Base-by-base conservation (phyloP, 2,329 filamentous ascomycete species). In the Scedosporium dehoogii region DNA sequence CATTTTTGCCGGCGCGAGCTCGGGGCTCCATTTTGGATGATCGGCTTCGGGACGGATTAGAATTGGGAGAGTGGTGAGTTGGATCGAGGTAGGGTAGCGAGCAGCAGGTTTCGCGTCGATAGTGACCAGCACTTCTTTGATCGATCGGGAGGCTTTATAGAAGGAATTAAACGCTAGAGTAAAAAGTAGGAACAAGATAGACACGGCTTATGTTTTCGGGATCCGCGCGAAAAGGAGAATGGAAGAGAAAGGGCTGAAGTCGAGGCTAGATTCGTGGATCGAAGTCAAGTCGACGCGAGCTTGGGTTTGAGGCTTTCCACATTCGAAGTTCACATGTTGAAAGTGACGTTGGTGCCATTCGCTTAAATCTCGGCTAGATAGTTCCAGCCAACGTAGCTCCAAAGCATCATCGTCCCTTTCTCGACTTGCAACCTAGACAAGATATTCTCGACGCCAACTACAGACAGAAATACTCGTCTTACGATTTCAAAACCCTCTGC, bases 1-100 rank as follows among this genome's bases (percentile, higher is more conserved):
- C 88, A 78, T 92, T 90, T 71, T 90, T 88, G 71, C 87, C 88
- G 70, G 88, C 86, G 69, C 89, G 84, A 64, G 89, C 89, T 71
- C 89, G 82, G 66, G 88, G 89, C 77, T 92, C 89, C 79, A 91
- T 90, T 73, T 77, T 84, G 66, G 64, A 60, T 58, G 58, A 27
- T 48, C 18, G 10, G 21, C 6, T 27, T 60, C 41, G 41, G 41
- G 38, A 38, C 21, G 1, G 3, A 16, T 29, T 21, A 18, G 12
- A 16, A n/a, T 46, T 9, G 10, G 4, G 21, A 16, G 21, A 18
- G 48, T 23, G 12, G n/a, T 3, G 21, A 60, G 21, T 12, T 16
- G 23, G 12, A 5, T 0, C 21, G 16, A 27, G 44, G 44, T 14
- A 25, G 18, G 58, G 21, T 41, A 46, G 12, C 42, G 42, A 46